A percentile compares a stretch with the other conserved stretches of the same genome.
Evolutionary conservation across 441 rosid species (phyloP).

Genomic region (Breynia disticha): DNA sequence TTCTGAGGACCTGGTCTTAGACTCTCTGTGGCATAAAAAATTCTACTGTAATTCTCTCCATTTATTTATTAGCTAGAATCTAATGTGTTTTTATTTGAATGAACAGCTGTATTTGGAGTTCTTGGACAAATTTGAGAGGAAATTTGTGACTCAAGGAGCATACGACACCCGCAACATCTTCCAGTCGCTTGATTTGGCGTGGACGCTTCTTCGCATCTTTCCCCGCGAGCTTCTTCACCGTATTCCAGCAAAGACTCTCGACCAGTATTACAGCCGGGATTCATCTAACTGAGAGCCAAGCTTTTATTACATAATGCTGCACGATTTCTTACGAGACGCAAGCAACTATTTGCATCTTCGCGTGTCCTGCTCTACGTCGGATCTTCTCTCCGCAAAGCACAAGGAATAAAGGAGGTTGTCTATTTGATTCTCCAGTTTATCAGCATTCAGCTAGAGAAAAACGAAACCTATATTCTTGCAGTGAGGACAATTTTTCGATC

Average conservation of each 20-base stretch:
- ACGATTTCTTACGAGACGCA: conserved; percentile 11
- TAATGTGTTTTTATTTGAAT: conserved; percentile 18
- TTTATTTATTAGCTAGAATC: neutral
- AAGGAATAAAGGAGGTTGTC: conserved; percentile 19
- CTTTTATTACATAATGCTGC: neutral
- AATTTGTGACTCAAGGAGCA: conserved; percentile 94
- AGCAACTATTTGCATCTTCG: neutral
- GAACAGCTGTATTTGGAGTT: conserved; percentile 89
- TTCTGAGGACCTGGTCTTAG: conserved; percentile 81
- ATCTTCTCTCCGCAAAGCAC: conserved; percentile 4
- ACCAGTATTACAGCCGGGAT: conserved; percentile 80
- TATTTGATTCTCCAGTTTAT: conserved; percentile 2
- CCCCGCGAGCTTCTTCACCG: conserved; percentile 99
- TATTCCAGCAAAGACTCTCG: conserved; percentile 94
- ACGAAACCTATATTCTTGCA: conserved; percentile 8
- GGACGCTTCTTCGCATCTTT: conserved; percentile 97
- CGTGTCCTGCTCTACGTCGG: conserved; percentile 5
- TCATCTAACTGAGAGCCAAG: conserved; percentile 30
- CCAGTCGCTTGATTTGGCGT: conserved; percentile 93
- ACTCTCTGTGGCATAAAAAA: neutral
- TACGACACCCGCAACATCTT: conserved; percentile 96
- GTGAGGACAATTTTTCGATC: conserved; percentile 3
- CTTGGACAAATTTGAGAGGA: conserved; percentile 94
- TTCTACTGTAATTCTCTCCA: neutral
- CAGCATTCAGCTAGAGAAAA: neutral